Evolutionary conservation across 345 rosid species (phyloP).

Genomic region (Citrus maxima): DNA sequence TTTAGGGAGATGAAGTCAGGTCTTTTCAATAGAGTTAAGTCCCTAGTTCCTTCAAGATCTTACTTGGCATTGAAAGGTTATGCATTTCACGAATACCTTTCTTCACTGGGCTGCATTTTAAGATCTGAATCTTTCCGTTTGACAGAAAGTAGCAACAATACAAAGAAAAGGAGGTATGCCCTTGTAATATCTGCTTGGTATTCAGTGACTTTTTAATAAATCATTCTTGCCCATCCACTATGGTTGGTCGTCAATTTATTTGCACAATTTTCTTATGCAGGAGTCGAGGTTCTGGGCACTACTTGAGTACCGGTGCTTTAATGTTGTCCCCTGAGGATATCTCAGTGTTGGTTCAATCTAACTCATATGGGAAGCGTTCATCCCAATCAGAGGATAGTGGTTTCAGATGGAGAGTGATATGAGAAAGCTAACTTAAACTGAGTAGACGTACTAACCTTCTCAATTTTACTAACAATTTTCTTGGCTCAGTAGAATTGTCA

Average conservation of each 20-base stretch:
- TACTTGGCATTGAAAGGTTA: conserved; percentile 51
- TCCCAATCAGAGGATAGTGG: conserved; percentile 15
- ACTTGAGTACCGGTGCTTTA: conserved; percentile 56
- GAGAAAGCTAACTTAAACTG: conserved; percentile 14
- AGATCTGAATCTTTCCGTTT: conserved; percentile 60
- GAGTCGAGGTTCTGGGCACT: conserved; percentile 58
- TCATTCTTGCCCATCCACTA: neutral
- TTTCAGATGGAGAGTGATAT: neutral
- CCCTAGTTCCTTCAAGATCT: conserved; percentile 56
- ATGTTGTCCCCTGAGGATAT: conserved; percentile 65
- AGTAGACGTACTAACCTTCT: neutral
- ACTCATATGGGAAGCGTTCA: conserved; percentile 28
- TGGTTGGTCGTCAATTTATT: neutral
- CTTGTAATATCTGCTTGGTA: neutral
- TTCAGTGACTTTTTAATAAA: neutral
- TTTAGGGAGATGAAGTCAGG: conserved; percentile 51
- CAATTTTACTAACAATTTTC: neutral
- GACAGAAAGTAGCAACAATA: conserved; percentile 31
- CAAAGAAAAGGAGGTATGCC: conserved; percentile 51
- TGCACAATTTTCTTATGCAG: conserved; percentile 29
- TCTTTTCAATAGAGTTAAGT: conserved; percentile 39
- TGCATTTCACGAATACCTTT: conserved; percentile 66
- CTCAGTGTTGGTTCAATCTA: conserved; percentile 47
- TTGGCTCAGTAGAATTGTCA: neutral
- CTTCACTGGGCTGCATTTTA: conserved; percentile 64